These are phyloP conservation scores for Boletellus deceptivus DNA, from an alignment of 1,284 basidiomycete genomes.

Conservation along the genomic window DNA sequence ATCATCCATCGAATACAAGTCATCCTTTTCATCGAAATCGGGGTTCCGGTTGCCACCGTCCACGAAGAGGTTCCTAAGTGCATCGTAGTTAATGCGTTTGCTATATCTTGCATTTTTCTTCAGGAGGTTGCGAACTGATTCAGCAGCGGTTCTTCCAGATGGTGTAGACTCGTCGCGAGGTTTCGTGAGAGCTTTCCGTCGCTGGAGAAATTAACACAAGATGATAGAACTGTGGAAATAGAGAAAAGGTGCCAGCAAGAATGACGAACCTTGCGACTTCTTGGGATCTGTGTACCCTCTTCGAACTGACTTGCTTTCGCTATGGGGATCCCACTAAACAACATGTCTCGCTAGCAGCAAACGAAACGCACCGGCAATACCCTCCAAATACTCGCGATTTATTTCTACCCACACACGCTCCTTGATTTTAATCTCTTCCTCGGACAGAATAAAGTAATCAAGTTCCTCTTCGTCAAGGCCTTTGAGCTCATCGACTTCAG, in stretches of 20 bases:
- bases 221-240: slow-evolving; percentile 6
- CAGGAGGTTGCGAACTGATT: slow-evolving; percentile 76
- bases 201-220: slow-evolving; percentile 37
- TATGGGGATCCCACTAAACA: slow-evolving; percentile 47
- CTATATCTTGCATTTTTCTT: slow-evolving; percentile 83
- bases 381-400: slow-evolving; percentile 92
- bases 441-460: slow-evolving; percentile 79
- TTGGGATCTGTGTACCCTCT: slow-evolving; percentile 44
- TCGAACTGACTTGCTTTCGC: slow-evolving; percentile 67
- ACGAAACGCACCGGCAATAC: slow-evolving; percentile 69
- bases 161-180: slow-evolving; percentile 74
- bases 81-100: slow-evolving; percentile 88
- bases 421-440: slow-evolving; percentile 87
- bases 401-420: slow-evolving; percentile 97
- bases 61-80: slow-evolving; percentile 74
- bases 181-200: slow-evolving; percentile 64
- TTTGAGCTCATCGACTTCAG: slow-evolving; percentile 60
- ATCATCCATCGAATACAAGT: slow-evolving; percentile 43
- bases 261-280: slow-evolving; percentile 72
- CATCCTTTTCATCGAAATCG: slow-evolving; percentile 36
- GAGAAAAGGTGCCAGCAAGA: slow-evolving; percentile 32
- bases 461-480: slow-evolving; percentile 94
- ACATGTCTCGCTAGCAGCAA: slow-evolving; percentile 24
- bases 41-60: slow-evolving; percentile 41
- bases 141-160: slow-evolving; percentile 72